Percentiles rank a stretch among this genome's conserved stretches.
Evolutionary conservation across 1,284 basidiomycete genomes (phyloP).

Genomic region (Ceratobasidium sp.): DNA sequence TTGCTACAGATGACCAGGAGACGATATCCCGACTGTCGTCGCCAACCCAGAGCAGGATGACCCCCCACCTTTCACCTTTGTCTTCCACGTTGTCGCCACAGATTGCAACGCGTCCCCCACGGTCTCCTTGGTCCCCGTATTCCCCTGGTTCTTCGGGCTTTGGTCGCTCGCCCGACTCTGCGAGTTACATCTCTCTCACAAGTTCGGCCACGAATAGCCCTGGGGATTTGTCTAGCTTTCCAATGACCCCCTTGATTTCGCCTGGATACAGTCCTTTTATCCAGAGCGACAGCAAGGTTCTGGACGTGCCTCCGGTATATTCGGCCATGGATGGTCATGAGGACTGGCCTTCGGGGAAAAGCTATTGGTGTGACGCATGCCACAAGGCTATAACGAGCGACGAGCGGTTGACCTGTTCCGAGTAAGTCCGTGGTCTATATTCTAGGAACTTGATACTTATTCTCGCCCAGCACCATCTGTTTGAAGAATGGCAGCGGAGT

Average conservation of each 20-base stretch:
- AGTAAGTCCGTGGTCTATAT: constrained; percentile 1
- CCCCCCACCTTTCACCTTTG: background rate
- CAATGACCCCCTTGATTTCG: background rate
- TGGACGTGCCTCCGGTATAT: background rate
- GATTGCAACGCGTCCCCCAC: no score
- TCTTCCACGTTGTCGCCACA: background rate
- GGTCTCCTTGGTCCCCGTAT: no score
- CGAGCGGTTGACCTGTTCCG: constrained; percentile 6
- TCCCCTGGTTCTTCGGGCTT: background rate
- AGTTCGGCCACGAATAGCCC: no score
- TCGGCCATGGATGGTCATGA: background rate
- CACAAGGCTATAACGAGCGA: background rate
- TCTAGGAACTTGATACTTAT: background rate
- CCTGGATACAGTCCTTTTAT: background rate
- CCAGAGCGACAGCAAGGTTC: background rate
- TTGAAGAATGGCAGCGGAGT: constrained; percentile 2
- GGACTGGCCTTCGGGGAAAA: background rate
- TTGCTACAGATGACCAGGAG: constrained; percentile 24
- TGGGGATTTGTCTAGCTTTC: background rate
- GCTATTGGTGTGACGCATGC: constrained; percentile 3
- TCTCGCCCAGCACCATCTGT: background rate
- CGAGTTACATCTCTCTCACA: no score
- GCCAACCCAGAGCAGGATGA: background rate
- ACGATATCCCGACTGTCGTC: constrained; percentile 25
- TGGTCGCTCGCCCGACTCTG: no score